Evolutionary conservation across 176 grass and related monocot species (phyloP).

Genomic region (Oryza longistaminata): DNA sequence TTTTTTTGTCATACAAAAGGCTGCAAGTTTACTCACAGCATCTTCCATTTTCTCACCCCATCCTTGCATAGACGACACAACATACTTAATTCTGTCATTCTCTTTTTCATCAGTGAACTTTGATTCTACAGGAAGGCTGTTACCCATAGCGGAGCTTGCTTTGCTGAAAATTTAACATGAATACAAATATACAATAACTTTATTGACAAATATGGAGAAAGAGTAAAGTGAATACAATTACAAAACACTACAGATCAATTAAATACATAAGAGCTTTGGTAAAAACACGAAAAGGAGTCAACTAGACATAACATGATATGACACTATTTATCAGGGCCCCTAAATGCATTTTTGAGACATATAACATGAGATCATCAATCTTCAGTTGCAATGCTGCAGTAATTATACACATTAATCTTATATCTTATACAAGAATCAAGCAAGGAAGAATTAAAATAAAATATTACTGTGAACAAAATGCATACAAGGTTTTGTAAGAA

Average conservation of each 20-base stretch:
- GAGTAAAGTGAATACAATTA: neutral
- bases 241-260: neutral
- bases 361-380: neutral
- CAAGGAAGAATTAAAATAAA: neutral
- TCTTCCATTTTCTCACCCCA: neutral
- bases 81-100: slow-evolving; percentile 22
- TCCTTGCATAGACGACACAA: neutral
- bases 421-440: neutral
- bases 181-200: neutral
- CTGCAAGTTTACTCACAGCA: slow-evolving; percentile 23
- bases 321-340: neutral
- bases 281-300: neutral
- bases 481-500: neutral
- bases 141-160: slow-evolving; percentile 29
- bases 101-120: neutral
- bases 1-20: neutral
- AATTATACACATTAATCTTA: neutral
- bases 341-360: neutral
- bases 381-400: neutral
- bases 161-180: slow-evolving; percentile 30
- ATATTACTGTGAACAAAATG: neutral
- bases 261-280: neutral
- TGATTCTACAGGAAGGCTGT: neutral
- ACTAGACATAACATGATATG: neutral
- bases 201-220: slow-evolving; percentile 1